A percentile compares a stretch with the other conserved stretches of the same genome.
Evolutionary conservation across 495 filamentous ascomycete species (phyloP).

Genomic region (Lepraria neglecta): DNA sequence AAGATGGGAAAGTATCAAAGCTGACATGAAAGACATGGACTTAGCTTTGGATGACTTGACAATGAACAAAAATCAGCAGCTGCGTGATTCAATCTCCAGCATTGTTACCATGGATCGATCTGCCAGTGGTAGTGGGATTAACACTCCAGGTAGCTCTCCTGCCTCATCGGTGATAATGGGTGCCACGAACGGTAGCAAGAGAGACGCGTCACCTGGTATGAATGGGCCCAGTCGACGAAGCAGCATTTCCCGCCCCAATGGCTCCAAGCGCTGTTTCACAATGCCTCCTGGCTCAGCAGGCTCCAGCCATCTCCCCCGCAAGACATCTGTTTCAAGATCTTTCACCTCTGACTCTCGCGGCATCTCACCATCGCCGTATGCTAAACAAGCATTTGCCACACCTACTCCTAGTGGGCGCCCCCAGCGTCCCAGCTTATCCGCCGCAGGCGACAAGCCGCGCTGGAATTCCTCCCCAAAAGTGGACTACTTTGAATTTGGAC

Average conservation of each 20-base stretch:
- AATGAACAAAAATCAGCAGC: slow-evolving; percentile 56
- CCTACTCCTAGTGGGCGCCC: slow-evolving; percentile 49
- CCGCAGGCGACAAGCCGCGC: slow-evolving; percentile 56
- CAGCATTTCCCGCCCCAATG: slow-evolving; percentile 40
- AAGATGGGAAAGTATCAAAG: slow-evolving; percentile 68
- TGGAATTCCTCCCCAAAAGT: slow-evolving; percentile 77
- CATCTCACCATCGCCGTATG: slow-evolving; percentile 41
- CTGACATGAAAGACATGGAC: slow-evolving; percentile 71
- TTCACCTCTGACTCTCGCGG: slow-evolving; percentile 34
- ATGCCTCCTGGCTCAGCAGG: slow-evolving; percentile 36
- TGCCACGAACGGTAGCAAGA: slow-evolving; percentile 36
- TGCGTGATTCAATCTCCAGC: slow-evolving; percentile 90
- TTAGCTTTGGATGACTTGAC: slow-evolving; percentile 65
- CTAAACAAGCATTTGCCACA: slow-evolving; percentile 46
- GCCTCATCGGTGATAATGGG: slow-evolving; percentile 80
- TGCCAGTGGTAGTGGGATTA: slow-evolving; percentile 61
- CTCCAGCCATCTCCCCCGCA: slow-evolving; percentile 40
- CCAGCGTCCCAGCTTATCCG: slow-evolving; percentile 42
- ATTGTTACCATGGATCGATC: slow-evolving; percentile 84
- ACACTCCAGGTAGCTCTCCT: slow-evolving; percentile 74
- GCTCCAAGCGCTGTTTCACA: slow-evolving; percentile 37
- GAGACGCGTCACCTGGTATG: slow-evolving; percentile 36
- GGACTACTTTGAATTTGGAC: slow-evolving; percentile 57
- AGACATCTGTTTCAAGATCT: slow-evolving; percentile 29
- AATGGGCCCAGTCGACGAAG: slow-evolving; percentile 42